Base-by-base conservation (phyloP, 2,329 filamentous ascomycete species). In the Xylariaceae sp. region DNA sequence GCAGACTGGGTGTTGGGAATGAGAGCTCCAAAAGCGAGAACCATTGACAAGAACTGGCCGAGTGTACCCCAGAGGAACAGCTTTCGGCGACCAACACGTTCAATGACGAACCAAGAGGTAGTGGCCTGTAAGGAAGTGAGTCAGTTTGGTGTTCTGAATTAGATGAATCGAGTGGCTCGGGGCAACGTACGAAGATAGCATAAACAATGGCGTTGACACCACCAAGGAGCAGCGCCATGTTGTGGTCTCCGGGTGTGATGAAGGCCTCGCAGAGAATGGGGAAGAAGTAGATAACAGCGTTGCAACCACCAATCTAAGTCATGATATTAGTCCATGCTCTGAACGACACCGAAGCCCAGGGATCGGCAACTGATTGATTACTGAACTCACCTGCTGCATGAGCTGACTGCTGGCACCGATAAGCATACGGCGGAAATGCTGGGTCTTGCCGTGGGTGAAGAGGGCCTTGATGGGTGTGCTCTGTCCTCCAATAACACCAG, bases 371-470 rank as follows among this genome's bases (percentile, higher is more conserved):
- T 3, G 4, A n/a, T 30, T 3, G 10, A 30, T n/a, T 30, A 4
- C 11, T 4, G 2, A 17, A 50, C 61, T 48, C 8, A 63, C 74
- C 64, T 87, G 85, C 69, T 87, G 84, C 77, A 86, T 83, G 49
- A 87, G 75, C 70, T 87, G 84, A 4, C 78, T 78, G 7, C 78
- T 80, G 0, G 81, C 77, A 2, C 84, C 85, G 4, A 88, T 78
- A 56, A 87, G 64, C 78, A 87, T 85, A 39, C 86, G 79, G 6
- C 85, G 80, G 74, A 86, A 82, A 68, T 88, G 84, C 72, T 88
- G 85, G 0, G 83, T 86, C 73, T 84, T 85, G 62, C 85, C 84
- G 53, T 79, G 77, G 1, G 83, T 86, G 67, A 86, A 78, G 1
- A 87, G 76, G 0, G 82, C 79, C 64, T 78, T 81, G 69, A 81